Base-by-base conservation (phyloP, 345 rosid genomes). In the Gynandropsis gynandra region DNA sequence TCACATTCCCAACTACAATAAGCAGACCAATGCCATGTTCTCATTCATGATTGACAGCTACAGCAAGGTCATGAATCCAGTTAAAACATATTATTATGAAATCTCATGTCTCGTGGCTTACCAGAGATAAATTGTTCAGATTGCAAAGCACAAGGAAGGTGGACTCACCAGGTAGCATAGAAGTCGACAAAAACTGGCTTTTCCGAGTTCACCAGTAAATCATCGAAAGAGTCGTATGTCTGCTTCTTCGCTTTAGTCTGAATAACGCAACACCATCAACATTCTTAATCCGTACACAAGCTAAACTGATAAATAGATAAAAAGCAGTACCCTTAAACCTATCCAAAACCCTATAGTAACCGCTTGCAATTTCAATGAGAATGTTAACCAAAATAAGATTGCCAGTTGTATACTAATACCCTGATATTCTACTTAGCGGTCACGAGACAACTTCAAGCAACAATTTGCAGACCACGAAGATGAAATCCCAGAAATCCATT, bases 121-220 rank as follows among this genome's bases (percentile, higher is more conserved):
- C n/a, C n/a, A n/a, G n/a, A n/a, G n/a, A n/a, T n/a, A n/a, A n/a
- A n/a, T n/a, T n/a, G n/a, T 24, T 24, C 29, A 2, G 29, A 24
- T 24, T 24, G 50, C 14, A 8, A 3, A 17, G 16, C 16, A 38
- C 4, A 24, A 5, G 40, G 42, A 62, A 52, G n/a, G 16, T 0
- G 4, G 35, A 57, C 51, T 74, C 64, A 86, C 97, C 90, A 89
- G 35, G 97, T 83, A 0, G 97, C 97, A 54, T 83, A 89, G 50
- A 86, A 89, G 63, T 86, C 97, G 34, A 89, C 94, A 14, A 89
- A 56, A 24, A 89, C 81, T 3, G 97, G 97, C 56, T 78, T 86
- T 45, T 83, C 88, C 32, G 90, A 66, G 32, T 75, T 76, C 21
- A 54, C 65, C 68, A 89, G 75, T 61, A 89, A 66, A 46, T 89